Evolutionary conservation across 768 basidiomycete species (phyloP), one percentile per base, ranked within the genome.

Genomic region (Daedaleopsis sinensis): DNA sequence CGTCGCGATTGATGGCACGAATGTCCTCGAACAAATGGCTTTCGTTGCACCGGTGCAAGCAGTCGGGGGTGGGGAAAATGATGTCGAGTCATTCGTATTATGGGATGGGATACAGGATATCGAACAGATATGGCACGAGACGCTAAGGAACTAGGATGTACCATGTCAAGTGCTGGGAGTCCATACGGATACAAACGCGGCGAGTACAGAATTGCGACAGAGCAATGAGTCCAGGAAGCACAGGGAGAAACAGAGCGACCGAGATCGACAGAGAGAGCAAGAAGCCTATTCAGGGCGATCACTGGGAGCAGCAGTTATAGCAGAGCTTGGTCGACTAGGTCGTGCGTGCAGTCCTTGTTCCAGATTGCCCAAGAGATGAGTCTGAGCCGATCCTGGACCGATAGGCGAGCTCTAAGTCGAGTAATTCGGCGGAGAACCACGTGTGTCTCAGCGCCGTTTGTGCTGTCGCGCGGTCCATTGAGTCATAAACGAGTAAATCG

Each of bases 351-450:
- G 13, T 24, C 15, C 13, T 21, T 13, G 47, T 7, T 2, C 11
- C 47, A 49, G 47, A 2, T 11, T 12, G 19, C 9, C 12, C 21
- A 27, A 19, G 32, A 23, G 27, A 3, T 19, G 12, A 48, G 19
- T 52, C 59, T 38, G 61, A 53, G 46, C 58, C 57, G 21, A 90
- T 79, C 54, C 88, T 82, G 52, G 80, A 79, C 58, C 76, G 77
- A 73, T 91, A 93, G 19, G 86, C 80, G 21, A 74, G 74, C 61
- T 87, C 80, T 54, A 94, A 78, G 54, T 86, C 84, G 24, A 80
- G 72, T 32, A 84, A 69, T 67, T 93, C 91, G 38, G 75, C 79
- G 21, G 71, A 68, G 60, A 94, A 91, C 92, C 92, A 94, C 32
- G 67, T 63, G 71, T 83, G 84, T 61, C 80, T 71, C 52, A 93